Percentiles rank a stretch among this genome's conserved stretches.
Evolutionary conservation across 108 stramenopile genomes (phyloP).

Genomic region (Seminavis robusta): DNA sequence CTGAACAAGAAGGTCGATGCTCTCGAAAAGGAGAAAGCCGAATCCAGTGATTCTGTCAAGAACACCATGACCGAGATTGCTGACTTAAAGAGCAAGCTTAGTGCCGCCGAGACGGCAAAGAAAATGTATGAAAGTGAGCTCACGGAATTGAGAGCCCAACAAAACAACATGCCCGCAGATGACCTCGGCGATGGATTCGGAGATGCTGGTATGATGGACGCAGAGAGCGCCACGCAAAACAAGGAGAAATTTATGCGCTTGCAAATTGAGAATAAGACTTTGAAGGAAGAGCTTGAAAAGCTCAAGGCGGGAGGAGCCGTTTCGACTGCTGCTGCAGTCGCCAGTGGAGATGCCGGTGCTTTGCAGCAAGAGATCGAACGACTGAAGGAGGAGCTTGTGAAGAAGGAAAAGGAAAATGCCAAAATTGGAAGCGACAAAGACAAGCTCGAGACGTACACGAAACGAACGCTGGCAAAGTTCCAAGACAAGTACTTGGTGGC

Average conservation of each 20-base stretch:
- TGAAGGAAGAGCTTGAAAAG: slow-evolving; percentile 57
- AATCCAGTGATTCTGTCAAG: slow-evolving; percentile 34
- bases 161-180: slow-evolving; percentile 47
- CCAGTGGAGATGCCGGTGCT: not conserved
- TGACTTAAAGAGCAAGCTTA: slow-evolving; percentile 54
- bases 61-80: slow-evolving; percentile 53
- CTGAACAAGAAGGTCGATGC: slow-evolving; percentile 5
- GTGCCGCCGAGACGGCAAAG: slow-evolving; percentile 68
- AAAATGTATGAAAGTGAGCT: slow-evolving; percentile 80
- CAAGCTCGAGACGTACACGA: slow-evolving; percentile 91
- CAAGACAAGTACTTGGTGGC: slow-evolving; percentile 94
- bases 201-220: slow-evolving; percentile 14
- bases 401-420: slow-evolving; percentile 69
- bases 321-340: slow-evolving; percentile 19
- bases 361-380: slow-evolving; percentile 7
- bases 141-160: slow-evolving; percentile 68
- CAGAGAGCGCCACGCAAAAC: slow-evolving; percentile 7
- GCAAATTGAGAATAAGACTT: slow-evolving; percentile 68
- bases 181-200: slow-evolving; percentile 28
- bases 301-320: slow-evolving; percentile 28
- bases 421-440: slow-evolving; percentile 88
- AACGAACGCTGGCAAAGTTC: slow-evolving; percentile 89
- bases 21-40: slow-evolving; percentile 10
- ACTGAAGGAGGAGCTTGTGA: slow-evolving; percentile 62
- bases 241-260: slow-evolving; percentile 71